These are phyloP conservation scores for Aspergillus floridensis DNA, from an alignment of 2,329 filamentous ascomycete species.

Conservation along the genomic window DNA sequence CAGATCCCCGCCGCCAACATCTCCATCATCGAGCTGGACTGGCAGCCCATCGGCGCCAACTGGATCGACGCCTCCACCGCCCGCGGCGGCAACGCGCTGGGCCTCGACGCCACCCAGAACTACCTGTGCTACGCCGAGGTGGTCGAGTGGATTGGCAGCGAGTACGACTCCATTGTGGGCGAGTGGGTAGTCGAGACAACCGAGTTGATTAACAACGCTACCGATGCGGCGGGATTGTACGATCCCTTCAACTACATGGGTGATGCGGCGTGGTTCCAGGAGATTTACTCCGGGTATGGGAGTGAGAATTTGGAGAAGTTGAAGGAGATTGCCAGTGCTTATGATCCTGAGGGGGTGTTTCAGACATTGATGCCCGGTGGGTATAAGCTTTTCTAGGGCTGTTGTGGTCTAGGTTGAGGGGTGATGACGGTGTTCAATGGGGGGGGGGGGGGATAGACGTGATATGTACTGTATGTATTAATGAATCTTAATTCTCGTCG, in stretches of 20 bases:
- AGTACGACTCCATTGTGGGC: conserved; percentile 30
- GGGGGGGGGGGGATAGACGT: no score
- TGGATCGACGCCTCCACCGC: conserved; percentile 34
- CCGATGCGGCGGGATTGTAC: conserved; percentile 24
- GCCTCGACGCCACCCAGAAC: conserved; percentile 31
- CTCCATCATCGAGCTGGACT: conserved; percentile 43
- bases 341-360: conserved; percentile 39
- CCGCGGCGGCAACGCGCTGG: conserved; percentile 28
- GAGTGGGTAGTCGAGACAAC: conserved; percentile 33
- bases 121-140: conserved; percentile 42
- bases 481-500: no score
- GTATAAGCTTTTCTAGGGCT: conserved; percentile 36
- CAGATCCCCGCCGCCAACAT: conserved; percentile 35
- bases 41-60: conserved; percentile 37
- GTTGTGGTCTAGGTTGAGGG: no score
- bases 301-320: conserved; percentile 31
- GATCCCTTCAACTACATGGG: conserved; percentile 38
- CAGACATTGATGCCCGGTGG: conserved; percentile 39
- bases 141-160: conserved; percentile 33
- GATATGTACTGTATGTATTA: no score
- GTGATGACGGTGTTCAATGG: not conserved
- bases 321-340: conserved; percentile 32
- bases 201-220: conserved; percentile 29
- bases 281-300: conserved; percentile 36
- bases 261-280: conserved; percentile 38